These are phyloP conservation scores for Hermanozyma aechmeae DNA, from an alignment of 805 yeast species.

Conservation along the genomic window DNA sequence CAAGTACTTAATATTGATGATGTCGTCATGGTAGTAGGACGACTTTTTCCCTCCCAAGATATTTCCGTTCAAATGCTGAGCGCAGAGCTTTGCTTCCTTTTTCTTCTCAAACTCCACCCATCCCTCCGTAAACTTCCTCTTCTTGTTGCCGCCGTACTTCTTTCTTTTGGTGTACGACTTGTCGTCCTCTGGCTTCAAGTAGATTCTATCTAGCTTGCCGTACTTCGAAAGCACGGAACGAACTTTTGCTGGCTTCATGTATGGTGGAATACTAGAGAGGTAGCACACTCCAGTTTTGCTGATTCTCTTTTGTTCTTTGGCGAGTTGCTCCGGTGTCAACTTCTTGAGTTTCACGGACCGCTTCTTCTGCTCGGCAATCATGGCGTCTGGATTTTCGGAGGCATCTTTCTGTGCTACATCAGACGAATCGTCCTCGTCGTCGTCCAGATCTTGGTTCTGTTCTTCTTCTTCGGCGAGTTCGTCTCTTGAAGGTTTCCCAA, in stretches of 20 bases:
- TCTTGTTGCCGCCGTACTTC: conserved; percentile 87
- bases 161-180: conserved; percentile 56
- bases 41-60: conserved; percentile 89
- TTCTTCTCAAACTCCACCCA: conserved; percentile 91
- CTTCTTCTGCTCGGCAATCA: conserved; percentile 9
- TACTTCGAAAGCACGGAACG: conserved; percentile 72
- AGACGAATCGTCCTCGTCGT: conserved; percentile 1
- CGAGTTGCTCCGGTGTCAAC: conserved; percentile 48
- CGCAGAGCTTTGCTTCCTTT: conserved; percentile 82
- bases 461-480: conserved; percentile 2
- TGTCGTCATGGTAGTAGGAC: conserved; percentile 86
- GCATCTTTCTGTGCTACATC: conserved; percentile 1
- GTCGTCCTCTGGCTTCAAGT: conserved; percentile 77
- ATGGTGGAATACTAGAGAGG: conserved; percentile 85
- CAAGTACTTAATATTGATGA: conserved; percentile 81
- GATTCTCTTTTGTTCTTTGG: conserved; percentile 43
- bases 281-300: conserved; percentile 88
- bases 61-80: conserved; percentile 78
- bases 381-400: conserved; percentile 8
- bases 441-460: conserved; percentile 1
- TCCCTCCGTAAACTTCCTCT: conserved; percentile 82
- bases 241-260: conserved; percentile 90
- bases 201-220: conserved; percentile 83
- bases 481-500: conserved; percentile 1
- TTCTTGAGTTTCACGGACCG: conserved; percentile 37